Base-by-base conservation (phyloP, 257 asterid species). In the Fraxinus quadrangulata region DNA sequence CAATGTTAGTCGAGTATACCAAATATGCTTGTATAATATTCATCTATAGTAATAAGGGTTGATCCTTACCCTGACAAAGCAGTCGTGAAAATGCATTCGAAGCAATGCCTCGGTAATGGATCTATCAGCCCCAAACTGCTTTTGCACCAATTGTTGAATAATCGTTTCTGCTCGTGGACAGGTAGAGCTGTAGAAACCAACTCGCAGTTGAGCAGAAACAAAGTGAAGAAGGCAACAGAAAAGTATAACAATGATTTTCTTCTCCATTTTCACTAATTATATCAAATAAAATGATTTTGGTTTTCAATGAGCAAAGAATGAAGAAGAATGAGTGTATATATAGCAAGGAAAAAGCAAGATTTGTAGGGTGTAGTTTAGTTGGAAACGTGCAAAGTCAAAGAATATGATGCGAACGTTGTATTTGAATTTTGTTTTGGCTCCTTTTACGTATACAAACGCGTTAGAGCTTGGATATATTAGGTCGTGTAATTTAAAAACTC, bases 51-150 rank as follows among this genome's bases (percentile, higher is more conserved):
- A 56, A 56, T 6, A 6, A 19, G 26, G 66, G 19, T 11, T 68
- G 1, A 40, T 80, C 81, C 11, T 72, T 85, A 91, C 97, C 74
- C 81, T 72, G 14, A 91, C 97, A 39, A 93, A 88, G 83, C 98
- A 93, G 80, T 93, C 97, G 31, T 93, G 98, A 24, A 93, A 93
- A 81, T 93, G 91, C 94, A 93, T 82, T 34, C 98, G 84, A 72
- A 93, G 97, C 86, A 93, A 82, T 10, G 96, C 96, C 17, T 93
- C 89, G 0, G 98, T 86, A 7, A 88, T 87, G 13, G 96, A 88
- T 51, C 78, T 89, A 75, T 92, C 95, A 6, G 28, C 21, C 24
- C n/a, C 75, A 28, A 94, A 94, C 3, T 83, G 72, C 13, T 68
- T 84, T 16, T 79, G 83, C 67, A 93, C 96, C 6, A 83, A 79